Conservation (phyloP, 169 alveolate genomes). For the Eimeria brunetti region DNA sequence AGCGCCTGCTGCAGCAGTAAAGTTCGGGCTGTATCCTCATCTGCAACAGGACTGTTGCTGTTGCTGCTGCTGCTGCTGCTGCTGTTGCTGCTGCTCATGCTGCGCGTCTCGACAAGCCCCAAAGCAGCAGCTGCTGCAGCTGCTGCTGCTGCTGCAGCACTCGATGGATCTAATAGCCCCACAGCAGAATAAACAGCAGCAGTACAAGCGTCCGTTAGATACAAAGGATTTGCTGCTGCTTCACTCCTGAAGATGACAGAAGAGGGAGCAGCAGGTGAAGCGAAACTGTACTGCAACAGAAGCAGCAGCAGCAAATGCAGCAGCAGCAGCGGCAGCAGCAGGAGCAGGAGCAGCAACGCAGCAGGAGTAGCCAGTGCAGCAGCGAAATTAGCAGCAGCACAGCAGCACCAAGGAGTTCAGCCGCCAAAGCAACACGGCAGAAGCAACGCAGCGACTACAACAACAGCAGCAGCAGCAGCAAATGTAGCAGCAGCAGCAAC, state of each 20-base stretch:
- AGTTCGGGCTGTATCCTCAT: too few species aligned
- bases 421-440: too few species aligned
- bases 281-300: too few species aligned
- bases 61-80: slow-evolving; percentile 8
- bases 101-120: neutral
- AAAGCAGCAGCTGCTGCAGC: slow-evolving; percentile 5
- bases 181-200: neutral
- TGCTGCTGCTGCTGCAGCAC: neutral
- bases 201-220: neutral
- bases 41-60: too few species aligned
- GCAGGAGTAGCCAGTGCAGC: neutral
- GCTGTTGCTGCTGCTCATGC: neutral
- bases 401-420: neutral
- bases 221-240: neutral
- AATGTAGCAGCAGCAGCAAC: too few species aligned
- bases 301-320: too few species aligned
- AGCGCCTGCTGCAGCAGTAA: neutral
- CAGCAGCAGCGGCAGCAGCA: slow-evolving; percentile 17
- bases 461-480: too few species aligned
- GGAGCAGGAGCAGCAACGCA: neutral
- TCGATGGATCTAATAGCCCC: neutral
- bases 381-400: neutral
- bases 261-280: slow-evolving; percentile 10
- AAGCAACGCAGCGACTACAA: too few species aligned
- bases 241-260: slow-evolving; percentile 1